These are phyloP conservation scores for Crotalaria pallida DNA, from an alignment of 306 rosid species.

Conservation along the genomic window DNA sequence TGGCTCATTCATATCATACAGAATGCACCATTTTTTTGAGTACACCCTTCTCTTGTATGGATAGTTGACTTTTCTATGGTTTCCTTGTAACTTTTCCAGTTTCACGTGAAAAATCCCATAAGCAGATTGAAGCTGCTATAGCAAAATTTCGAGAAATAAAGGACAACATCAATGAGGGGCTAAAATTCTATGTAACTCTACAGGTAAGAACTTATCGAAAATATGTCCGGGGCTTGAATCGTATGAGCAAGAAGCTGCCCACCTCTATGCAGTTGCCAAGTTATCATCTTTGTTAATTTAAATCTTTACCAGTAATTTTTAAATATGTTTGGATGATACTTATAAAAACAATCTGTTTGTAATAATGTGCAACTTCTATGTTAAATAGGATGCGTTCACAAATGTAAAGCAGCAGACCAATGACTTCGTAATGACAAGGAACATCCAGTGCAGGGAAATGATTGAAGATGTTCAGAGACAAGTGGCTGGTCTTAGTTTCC, in stretches of 20 bases:
- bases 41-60: background rate
- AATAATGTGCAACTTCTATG: constrained; percentile 15
- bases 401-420: constrained; percentile 94
- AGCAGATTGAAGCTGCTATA: constrained; percentile 94
- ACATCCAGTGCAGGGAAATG: constrained; percentile 95
- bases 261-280: background rate
- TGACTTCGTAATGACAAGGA: constrained; percentile 94
- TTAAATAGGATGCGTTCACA: constrained; percentile 78
- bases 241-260: background rate
- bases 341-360: background rate
- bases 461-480: constrained; percentile 94
- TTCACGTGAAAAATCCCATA: constrained; percentile 86
- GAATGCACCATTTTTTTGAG: constrained; percentile 4
- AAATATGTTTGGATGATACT: background rate
- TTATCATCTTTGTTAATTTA: background rate
- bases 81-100: constrained; percentile 43
- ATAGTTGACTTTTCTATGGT: constrained; percentile 20
- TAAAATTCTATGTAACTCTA: constrained; percentile 84
- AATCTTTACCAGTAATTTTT: background rate
- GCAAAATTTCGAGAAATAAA: constrained; percentile 85
- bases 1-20: background rate
- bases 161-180: constrained; percentile 91
- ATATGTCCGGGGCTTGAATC: background rate
- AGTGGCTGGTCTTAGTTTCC: constrained; percentile 83
- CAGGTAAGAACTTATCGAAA: constrained; percentile 48